phyloP scores from a whole-genome alignment of 441 rosid genomes.

The Syzygium malaccense region DNA sequence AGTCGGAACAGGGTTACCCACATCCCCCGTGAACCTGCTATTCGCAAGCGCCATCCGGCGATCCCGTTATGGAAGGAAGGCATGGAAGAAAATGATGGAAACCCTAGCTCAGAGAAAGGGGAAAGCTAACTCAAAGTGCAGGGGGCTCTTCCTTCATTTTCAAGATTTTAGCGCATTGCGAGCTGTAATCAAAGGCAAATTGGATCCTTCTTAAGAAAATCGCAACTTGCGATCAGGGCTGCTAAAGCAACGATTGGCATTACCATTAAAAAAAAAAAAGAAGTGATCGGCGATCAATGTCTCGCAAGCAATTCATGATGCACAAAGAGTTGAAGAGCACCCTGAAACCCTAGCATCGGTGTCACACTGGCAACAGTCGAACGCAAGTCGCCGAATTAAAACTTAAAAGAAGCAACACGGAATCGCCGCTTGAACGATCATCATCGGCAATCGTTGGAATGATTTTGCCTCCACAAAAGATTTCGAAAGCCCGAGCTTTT shows the following conservation, averaged over 20 bases:
- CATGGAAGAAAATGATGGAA: not conserved
- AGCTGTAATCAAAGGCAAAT: not conserved
- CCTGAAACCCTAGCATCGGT: not conserved
- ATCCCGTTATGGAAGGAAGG: fast-evolving
- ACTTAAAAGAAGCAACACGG: not conserved
- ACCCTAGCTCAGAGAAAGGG: not conserved
- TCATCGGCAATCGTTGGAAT: not conserved
- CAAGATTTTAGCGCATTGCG: not conserved
- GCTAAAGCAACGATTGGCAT: not conserved
- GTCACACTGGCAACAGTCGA: not conserved
- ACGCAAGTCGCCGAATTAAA: not conserved
- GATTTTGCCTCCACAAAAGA: not conserved
- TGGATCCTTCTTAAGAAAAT: not conserved
- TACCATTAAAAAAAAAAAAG: not conserved
- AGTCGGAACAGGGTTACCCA: not conserved
- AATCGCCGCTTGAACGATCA: not conserved
- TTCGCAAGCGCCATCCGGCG: fast-evolving
- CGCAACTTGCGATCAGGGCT: not conserved
- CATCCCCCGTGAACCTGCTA: not conserved
- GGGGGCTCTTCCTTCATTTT: not conserved
- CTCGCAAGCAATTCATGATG: not conserved
- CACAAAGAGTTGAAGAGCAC: not conserved
- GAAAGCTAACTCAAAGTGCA: not conserved
- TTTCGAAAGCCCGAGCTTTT: not conserved
- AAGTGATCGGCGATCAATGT: not conserved